Percentiles rank a stretch among this genome's conserved stretches.
These are phyloP conservation scores for Fagopyrum esculentum DNA, from an alignment of 148 eudicot species.

Conservation along the genomic window DNA sequence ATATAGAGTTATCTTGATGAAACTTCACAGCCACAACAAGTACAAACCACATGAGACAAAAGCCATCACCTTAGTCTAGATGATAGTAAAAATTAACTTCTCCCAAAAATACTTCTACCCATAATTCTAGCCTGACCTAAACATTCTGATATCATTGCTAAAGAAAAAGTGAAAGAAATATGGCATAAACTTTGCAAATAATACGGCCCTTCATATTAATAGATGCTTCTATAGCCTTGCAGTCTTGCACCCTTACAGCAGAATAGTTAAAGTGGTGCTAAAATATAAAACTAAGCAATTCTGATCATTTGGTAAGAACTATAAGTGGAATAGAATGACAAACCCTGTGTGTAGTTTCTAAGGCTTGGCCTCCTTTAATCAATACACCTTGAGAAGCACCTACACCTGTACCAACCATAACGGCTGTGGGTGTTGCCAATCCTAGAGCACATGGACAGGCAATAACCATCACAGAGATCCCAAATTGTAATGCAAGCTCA, in stretches of 20 bases:
- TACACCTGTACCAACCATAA: constrained; percentile 99
- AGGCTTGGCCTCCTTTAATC: constrained; percentile 93
- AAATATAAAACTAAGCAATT: neutral
- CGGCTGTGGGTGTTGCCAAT: constrained; percentile 98
- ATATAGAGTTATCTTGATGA: neutral
- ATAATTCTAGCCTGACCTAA: neutral
- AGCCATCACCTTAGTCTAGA: neutral
- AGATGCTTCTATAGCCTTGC: neutral
- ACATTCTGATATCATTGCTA: neutral
- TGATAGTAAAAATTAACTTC: neutral
- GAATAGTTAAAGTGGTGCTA: neutral
- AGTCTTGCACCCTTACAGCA: neutral
- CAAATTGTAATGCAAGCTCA: constrained; percentile 91
- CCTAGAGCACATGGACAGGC: constrained; percentile 99
- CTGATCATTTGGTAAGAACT: neutral
- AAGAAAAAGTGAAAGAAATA: neutral
- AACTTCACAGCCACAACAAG: neutral
- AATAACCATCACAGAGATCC: constrained; percentile 96
- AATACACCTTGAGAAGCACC: constrained; percentile 98
- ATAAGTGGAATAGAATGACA: neutral
- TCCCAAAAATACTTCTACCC: neutral
- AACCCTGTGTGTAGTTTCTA: constrained; percentile 92
- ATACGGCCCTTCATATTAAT: neutral
- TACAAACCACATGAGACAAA: neutral
- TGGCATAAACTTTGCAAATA: neutral